Percentiles rank a stretch among this genome's conserved stretches.
phyloP scores from a whole-genome alignment of 352 stramenopile genomes.

The Thalassiosira ordinaria region DNA sequence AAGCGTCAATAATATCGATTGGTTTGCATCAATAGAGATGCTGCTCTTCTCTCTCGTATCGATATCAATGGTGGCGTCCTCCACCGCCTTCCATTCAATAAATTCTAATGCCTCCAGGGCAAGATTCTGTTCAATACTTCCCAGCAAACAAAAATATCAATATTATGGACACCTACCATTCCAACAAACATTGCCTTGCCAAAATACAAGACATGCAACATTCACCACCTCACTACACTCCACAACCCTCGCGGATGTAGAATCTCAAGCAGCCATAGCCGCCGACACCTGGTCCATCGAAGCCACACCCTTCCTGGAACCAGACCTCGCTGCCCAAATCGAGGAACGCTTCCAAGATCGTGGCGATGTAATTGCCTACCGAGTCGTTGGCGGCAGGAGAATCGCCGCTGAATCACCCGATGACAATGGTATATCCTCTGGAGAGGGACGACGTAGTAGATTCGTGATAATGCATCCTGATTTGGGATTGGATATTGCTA shows the following conservation, averaged over 20 bases:
- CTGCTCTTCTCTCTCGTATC: too few species aligned
- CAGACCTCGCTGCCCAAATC: slow-evolving; percentile 30
- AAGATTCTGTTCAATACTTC: neutral
- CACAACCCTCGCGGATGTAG: slow-evolving; percentile 25
- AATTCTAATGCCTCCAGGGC: neutral
- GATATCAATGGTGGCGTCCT: neutral
- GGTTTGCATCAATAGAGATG: too few species aligned
- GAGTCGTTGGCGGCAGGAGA: slow-evolving; percentile 39
- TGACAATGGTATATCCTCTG: slow-evolving; percentile 1
- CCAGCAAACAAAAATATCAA: too few species aligned
- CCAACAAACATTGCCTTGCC: neutral
- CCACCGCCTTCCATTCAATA: neutral
- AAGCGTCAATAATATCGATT: too few species aligned
- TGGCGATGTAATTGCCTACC: slow-evolving; percentile 30
- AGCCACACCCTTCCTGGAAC: slow-evolving; percentile 50
- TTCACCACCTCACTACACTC: neutral
- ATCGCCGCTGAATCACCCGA: neutral
- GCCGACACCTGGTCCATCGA: slow-evolving; percentile 53
- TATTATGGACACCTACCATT: too few species aligned
- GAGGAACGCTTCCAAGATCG: slow-evolving; percentile 48
- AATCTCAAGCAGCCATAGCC: slow-evolving; percentile 27
- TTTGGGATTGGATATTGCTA: slow-evolving; percentile 44
- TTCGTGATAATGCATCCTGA: slow-evolving; percentile 56
- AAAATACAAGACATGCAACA: neutral
- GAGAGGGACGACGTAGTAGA: slow-evolving; percentile 40